Evolutionary conservation across 768 basidiomycete genomes (phyloP), one percentile per base, ranked within the genome.

Genomic region (Boletus speciosus): DNA sequence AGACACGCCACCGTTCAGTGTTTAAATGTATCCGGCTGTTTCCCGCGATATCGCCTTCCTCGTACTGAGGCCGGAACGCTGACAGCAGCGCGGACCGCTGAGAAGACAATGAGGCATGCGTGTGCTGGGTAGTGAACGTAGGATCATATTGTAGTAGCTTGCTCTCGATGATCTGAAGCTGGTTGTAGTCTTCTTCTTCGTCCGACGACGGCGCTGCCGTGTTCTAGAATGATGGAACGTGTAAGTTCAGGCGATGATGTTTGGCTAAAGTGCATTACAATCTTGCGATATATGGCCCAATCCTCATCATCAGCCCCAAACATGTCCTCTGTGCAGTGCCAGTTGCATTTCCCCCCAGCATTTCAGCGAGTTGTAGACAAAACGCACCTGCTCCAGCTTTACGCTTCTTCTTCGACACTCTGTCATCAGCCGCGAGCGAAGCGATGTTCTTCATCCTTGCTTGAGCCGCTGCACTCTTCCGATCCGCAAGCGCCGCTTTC

Each of bases 231-330:
- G 57, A 16, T 7, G 29, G 12, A 42, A 5, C 41, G 2, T 50
- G 49, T 51, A 39, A 51, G 36, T 23, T 48, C 37, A 34, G 1
- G 19, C 2, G 15, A 42, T 29, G 19, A 8, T 41, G 35, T 7
- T 27, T 1, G 32, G 31, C 29, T 7, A 4, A 29, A 10, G 69
- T 82, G 58, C 27, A 23, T 64, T 66, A 95, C 95, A 55, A 99
- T 94, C 73, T 98, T 94, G 59, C 96, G 90, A 67, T 99, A 98
- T 54, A 98, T 93, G 0, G 88, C 87, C 95, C 96, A 98, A 66
- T 98, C 96, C 7, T 89, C 93, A 65, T 98, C 95, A 60, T 96
- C 87, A 16, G 85, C 86, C 5, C 96, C 94, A 65, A 98, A 99
- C 74, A 77, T 85, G 61, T 98, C 95, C 76, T 98, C 95, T 88